Percentiles rank a stretch among this genome's conserved stretches.
Evolutionary conservation across 2,329 filamentous ascomycete genomes (phyloP).

Genomic region (Paracoccidioides lutzii): DNA sequence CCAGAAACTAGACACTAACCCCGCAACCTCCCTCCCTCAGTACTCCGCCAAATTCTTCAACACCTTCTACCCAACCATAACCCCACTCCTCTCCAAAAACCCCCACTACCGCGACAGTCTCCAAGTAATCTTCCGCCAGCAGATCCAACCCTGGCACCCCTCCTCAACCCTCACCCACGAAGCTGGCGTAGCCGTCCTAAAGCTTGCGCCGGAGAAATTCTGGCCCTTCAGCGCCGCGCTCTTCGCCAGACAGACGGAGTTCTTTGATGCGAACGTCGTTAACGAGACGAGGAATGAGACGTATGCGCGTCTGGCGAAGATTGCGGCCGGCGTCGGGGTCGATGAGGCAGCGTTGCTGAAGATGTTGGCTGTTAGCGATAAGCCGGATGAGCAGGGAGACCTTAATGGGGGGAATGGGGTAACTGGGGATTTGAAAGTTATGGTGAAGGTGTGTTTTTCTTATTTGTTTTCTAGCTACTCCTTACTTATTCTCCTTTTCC

Average conservation of each 20-base stretch:
- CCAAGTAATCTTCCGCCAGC: constrained; percentile 73
- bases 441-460: constrained; percentile 52
- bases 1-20: too few relatives aligned
- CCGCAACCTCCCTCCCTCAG: constrained; percentile 13
- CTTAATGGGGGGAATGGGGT: constrained; percentile 71
- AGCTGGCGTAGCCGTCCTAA: constrained; percentile 68
- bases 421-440: constrained; percentile 71
- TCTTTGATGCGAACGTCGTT: constrained; percentile 75
- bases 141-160: constrained; percentile 92
- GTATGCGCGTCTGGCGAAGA: constrained; percentile 62
- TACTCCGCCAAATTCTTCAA: constrained; percentile 63
- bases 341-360: constrained; percentile 57
- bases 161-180: constrained; percentile 61
- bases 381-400: constrained; percentile 21
- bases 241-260: constrained; percentile 57
- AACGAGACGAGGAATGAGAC: constrained; percentile 75
- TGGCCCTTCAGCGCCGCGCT: constrained; percentile 64
- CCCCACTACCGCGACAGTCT: constrained; percentile 49
- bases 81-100: constrained; percentile 51
- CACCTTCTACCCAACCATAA: constrained; percentile 55
- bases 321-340: constrained; percentile 56
- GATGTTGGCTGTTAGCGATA: constrained; percentile 55
- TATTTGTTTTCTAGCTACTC: not conserved
- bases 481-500: not conserved
- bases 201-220: constrained; percentile 57